phyloP scores from a whole-genome alignment of 2,329 filamentous ascomycete genomes.

The Penicillium italicum region DNA sequence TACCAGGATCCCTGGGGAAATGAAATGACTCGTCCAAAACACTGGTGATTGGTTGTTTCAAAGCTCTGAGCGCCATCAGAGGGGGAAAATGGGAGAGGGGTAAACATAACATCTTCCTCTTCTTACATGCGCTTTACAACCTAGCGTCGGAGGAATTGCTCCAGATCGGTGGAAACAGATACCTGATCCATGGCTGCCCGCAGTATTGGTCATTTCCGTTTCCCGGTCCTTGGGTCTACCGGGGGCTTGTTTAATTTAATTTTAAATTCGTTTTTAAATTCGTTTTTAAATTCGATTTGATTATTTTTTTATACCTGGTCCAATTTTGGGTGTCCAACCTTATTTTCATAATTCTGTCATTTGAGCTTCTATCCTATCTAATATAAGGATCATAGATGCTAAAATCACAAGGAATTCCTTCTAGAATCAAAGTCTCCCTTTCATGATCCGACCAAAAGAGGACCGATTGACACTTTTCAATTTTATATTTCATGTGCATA shows the following conservation, averaged over 20 bases:
- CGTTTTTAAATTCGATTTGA: background rate
- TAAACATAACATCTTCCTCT: background rate
- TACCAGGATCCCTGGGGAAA: slow-evolving; percentile 5
- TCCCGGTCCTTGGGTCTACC: slow-evolving; percentile 2
- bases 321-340: background rate
- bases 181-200: background rate
- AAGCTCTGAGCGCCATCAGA: slow-evolving; percentile 8
- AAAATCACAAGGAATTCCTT: background rate
- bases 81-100: background rate
- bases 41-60: background rate
- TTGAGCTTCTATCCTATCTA: background rate
- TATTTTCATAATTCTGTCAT: background rate
- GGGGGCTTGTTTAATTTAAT: background rate
- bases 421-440: background rate
- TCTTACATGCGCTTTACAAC: background rate
- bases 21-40: slow-evolving; percentile 3
- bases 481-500: background rate
- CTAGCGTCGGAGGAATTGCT: slow-evolving; percentile 1
- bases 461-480: background rate
- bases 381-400: background rate
- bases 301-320: no score
- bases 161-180: background rate
- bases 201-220: slow-evolving; percentile 6
- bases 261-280: no score
- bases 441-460: background rate